phyloP scores from a whole-genome alignment of 1,284 basidiomycete species.

The Psilocybe mexicana region DNA sequence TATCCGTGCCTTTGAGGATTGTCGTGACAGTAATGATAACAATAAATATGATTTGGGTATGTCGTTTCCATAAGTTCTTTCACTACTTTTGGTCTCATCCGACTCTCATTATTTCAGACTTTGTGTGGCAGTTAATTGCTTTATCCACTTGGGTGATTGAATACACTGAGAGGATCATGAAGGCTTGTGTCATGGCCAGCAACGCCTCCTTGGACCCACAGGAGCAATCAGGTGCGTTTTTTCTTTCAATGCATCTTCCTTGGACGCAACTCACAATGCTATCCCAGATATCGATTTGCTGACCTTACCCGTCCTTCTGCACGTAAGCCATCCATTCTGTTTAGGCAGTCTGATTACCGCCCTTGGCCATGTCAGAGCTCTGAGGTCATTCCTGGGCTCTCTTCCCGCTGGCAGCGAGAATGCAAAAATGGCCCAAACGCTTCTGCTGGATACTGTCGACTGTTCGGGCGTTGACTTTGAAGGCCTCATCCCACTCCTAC shows the following conservation, averaged over 20 bases:
- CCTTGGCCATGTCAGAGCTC: slow-evolving; percentile 56
- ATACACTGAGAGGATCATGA: slow-evolving; percentile 64
- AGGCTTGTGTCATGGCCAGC: slow-evolving; percentile 55
- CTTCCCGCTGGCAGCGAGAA: slow-evolving; percentile 57
- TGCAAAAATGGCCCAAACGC: slow-evolving; percentile 60
- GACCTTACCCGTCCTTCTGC: slow-evolving; percentile 48
- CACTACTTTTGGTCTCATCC: not conserved
- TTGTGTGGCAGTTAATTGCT: slow-evolving; percentile 68
- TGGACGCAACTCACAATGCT: slow-evolving; percentile 8
- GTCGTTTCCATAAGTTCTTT: slow-evolving; percentile 4
- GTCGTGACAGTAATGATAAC: slow-evolving; percentile 57
- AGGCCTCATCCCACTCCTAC: slow-evolving; percentile 47
- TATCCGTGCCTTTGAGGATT: slow-evolving; percentile 64
- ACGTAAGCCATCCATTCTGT: slow-evolving; percentile 60
- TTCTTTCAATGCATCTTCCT: not conserved
- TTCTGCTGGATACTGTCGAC: slow-evolving; percentile 60
- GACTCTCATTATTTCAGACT: slow-evolving; percentile 43
- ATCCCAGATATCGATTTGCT: slow-evolving; percentile 16
- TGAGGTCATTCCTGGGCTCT: slow-evolving; percentile 51
- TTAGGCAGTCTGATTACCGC: slow-evolving; percentile 50
- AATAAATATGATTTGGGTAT: slow-evolving; percentile 63
- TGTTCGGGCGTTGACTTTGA: slow-evolving; percentile 62
- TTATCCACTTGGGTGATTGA: slow-evolving; percentile 59
- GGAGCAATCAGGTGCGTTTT: slow-evolving; percentile 5
- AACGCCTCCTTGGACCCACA: slow-evolving; percentile 29